A percentile compares a stretch with the other conserved stretches of the same genome.
These are phyloP conservation scores for Guadua angustifolia DNA, from an alignment of 176 grass and related monocot genomes.

Conservation along the genomic window DNA sequence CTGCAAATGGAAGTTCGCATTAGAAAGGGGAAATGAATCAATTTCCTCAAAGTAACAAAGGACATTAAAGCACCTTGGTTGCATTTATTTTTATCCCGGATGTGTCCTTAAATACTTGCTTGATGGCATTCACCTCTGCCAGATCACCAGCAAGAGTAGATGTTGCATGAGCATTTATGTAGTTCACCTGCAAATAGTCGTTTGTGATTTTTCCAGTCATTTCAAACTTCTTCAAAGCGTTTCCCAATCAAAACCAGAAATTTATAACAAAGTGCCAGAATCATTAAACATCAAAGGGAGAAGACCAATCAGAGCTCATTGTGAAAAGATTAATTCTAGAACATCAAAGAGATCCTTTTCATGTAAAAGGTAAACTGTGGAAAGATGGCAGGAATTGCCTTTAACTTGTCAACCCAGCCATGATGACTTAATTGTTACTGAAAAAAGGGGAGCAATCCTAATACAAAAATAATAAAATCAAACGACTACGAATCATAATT, in stretches of 20 bases:
- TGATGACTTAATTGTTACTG: neutral
- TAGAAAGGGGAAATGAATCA: slow-evolving; percentile 40
- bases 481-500: neutral
- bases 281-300: neutral
- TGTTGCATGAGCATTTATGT: slow-evolving; percentile 98
- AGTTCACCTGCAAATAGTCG: slow-evolving; percentile 79
- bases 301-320: neutral
- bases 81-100: slow-evolving; percentile 90
- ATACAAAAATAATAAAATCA: neutral
- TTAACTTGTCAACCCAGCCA: neutral
- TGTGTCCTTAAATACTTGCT: slow-evolving; percentile 83
- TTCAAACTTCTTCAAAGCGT: slow-evolving; percentile 20
- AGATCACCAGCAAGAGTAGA: slow-evolving; percentile 94
- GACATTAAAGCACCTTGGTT: slow-evolving; percentile 68
- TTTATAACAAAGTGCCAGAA: slow-evolving; percentile 1
- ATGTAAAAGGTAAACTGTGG: neutral
- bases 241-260: slow-evolving; percentile 18
- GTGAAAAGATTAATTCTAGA: slow-evolving; percentile 13
- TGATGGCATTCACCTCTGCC: slow-evolving; percentile 95
- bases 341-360: neutral
- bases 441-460: neutral
- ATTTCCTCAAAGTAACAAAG: slow-evolving; percentile 17
- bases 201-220: slow-evolving; percentile 5
- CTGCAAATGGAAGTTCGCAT: slow-evolving; percentile 49
- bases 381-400: neutral